These are phyloP conservation scores for Durio zibethinus DNA, from an alignment of 345 rosid genomes.

Conservation along the genomic window DNA sequence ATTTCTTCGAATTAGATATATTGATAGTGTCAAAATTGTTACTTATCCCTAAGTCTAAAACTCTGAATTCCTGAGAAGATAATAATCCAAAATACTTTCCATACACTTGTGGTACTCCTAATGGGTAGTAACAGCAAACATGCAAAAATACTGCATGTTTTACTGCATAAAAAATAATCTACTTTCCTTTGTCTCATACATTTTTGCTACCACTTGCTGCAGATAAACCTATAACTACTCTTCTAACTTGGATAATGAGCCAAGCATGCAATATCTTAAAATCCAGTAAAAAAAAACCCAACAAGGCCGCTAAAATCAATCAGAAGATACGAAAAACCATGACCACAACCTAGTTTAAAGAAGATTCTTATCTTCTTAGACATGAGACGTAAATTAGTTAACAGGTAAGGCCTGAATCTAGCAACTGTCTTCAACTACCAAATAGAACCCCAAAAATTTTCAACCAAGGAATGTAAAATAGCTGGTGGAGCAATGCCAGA, in stretches of 20 bases:
- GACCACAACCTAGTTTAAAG: background rate
- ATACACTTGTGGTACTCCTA: no score
- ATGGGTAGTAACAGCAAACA: no score
- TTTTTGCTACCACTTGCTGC: background rate
- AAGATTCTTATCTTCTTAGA: background rate
- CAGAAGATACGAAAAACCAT: background rate
- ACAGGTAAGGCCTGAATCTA: background rate
- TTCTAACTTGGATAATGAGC: background rate
- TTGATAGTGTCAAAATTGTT: no score
- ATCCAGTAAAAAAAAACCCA: background rate
- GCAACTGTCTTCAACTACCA: slow-evolving; percentile 12
- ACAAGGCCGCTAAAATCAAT: background rate
- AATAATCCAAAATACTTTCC: no score
- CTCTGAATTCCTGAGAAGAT: no score
- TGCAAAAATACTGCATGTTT: background rate
- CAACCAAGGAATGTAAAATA: slow-evolving; percentile 19
- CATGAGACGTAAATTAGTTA: slow-evolving; percentile 1
- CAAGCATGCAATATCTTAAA: background rate
- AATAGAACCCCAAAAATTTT: background rate
- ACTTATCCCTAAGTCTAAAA: no score
- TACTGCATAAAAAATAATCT: background rate
- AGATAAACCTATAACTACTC: background rate
- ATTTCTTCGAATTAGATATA: no score
- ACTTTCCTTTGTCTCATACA: background rate
- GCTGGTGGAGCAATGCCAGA: slow-evolving; percentile 87